Evolutionary conservation across 495 filamentous ascomycete species (phyloP).

Genomic region (Hyaloscypha hepaticicola): DNA sequence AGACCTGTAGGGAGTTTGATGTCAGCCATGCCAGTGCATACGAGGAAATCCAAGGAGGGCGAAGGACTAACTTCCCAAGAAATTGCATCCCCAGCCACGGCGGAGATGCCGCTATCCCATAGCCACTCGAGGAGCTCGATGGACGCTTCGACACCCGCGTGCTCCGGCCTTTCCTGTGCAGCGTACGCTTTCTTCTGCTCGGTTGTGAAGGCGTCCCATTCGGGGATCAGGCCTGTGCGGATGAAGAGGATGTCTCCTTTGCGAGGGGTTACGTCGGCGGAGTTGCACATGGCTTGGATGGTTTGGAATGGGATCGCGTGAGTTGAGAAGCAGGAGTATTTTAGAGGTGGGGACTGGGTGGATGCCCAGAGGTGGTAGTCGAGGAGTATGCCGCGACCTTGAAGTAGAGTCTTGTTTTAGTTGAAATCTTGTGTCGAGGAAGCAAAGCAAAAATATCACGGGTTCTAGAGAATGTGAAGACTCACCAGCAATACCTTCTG

Average conservation of each 20-base stretch:
- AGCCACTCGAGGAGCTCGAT: slow-evolving; percentile 58
- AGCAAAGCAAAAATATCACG: not conserved
- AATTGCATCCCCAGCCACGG: slow-evolving; percentile 50
- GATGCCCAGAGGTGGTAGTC: slow-evolving; percentile 42
- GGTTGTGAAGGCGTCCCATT: slow-evolving; percentile 43
- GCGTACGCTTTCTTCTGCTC: slow-evolving; percentile 39
- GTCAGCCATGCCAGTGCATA: not conserved
- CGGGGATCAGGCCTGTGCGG: slow-evolving; percentile 58
- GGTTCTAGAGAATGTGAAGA: not conserved
- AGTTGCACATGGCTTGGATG: slow-evolving; percentile 50
- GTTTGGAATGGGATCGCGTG: slow-evolving; percentile 54
- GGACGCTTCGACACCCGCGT: slow-evolving; percentile 58
- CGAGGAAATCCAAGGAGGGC: not conserved
- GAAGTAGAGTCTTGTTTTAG: not conserved
- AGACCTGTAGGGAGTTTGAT: slow-evolving; percentile 4
- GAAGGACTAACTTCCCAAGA: slow-evolving; percentile 44
- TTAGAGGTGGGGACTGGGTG: slow-evolving; percentile 45
- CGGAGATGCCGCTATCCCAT: slow-evolving; percentile 58
- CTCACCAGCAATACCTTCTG: slow-evolving; percentile 39
- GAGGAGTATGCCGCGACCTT: slow-evolving; percentile 45
- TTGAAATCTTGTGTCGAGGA: not conserved
- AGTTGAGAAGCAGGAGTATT: slow-evolving; percentile 51
- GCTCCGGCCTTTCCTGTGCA: slow-evolving; percentile 45
- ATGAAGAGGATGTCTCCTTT: slow-evolving; percentile 61
- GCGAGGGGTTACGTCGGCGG: slow-evolving; percentile 58